These are phyloP conservation scores for Amphicarpaea edgeworthii DNA, from an alignment of 306 rosid species.

Conservation along the genomic window DNA sequence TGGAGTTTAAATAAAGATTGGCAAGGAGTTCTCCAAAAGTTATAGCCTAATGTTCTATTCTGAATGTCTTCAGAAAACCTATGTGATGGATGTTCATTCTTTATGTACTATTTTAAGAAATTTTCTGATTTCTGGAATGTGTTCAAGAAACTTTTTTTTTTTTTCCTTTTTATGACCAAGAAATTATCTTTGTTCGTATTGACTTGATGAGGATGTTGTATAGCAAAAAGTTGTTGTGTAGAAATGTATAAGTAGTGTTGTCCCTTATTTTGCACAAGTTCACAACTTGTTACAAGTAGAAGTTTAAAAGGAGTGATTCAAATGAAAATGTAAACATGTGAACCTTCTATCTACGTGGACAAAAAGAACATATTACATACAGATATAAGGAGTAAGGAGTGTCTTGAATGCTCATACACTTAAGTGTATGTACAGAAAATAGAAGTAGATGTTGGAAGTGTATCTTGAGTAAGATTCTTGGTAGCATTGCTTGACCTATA, in stretches of 20 bases:
- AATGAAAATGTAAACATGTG: conserved; percentile 7
- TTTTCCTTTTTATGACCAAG: conserved; percentile 27
- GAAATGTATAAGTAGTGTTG: background rate
- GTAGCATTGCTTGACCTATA: background rate
- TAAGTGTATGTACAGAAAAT: conserved; percentile 1
- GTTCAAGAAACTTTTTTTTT: background rate
- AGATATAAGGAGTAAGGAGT: conserved; percentile 31
- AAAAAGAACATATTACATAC: conserved; percentile 15
- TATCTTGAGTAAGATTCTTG: conserved; percentile 16
- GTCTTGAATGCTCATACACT: conserved; percentile 25
- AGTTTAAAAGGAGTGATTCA: conserved; percentile 14
- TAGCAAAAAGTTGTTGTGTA: conserved; percentile 15
- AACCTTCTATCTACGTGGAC: conserved; percentile 18
- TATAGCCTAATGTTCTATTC: conserved; percentile 18
- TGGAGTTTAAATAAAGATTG: conserved; percentile 8
- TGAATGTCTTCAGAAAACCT: conserved; percentile 33
- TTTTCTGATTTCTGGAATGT: conserved; percentile 10
- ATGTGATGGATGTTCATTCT: background rate
- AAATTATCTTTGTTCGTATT: conserved; percentile 26
- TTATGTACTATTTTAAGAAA: conserved; percentile 25
- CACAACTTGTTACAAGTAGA: conserved; percentile 4
- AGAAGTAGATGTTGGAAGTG: conserved; percentile 33
- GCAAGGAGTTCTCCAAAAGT: background rate
- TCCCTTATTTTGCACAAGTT: conserved; percentile 8
- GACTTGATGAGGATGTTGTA: conserved; percentile 28